phyloP scores from a whole-genome alignment of 768 basidiomycete genomes.

The Panaeolus papilionaceus region DNA sequence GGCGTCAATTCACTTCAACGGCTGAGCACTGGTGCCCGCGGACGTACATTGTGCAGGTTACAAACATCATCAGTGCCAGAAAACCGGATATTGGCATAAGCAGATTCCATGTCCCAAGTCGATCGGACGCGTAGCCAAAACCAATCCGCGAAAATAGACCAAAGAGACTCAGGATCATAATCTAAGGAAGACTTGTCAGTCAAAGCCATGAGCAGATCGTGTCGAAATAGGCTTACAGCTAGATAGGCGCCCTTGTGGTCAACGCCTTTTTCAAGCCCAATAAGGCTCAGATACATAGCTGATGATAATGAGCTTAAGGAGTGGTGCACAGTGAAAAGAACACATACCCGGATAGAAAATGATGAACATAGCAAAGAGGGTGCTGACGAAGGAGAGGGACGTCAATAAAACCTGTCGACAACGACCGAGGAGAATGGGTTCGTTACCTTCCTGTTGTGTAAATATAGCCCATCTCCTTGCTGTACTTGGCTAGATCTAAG shows the following conservation, averaged over 20 bases:
- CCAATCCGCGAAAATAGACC: constrained; percentile 42
- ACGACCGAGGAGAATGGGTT: constrained; percentile 5
- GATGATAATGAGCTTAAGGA: constrained; percentile 1
- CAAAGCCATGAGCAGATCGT: constrained; percentile 18
- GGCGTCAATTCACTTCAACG: constrained; percentile 7
- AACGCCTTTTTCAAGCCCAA: constrained; percentile 49
- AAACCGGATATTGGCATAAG: constrained; percentile 40
- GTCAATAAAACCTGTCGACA: constrained; percentile 22
- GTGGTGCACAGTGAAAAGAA: not conserved
- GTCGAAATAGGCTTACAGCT: constrained; percentile 40
- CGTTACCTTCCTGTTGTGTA: constrained; percentile 35
- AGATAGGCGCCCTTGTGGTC: constrained; percentile 51
- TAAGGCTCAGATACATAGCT: constrained; percentile 57
- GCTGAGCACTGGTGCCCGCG: not conserved
- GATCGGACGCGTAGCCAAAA: constrained; percentile 43
- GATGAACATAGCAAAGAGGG: constrained; percentile 27
- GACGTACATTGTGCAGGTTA: constrained; percentile 42
- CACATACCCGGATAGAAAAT: constrained; percentile 46
- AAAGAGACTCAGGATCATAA: constrained; percentile 43
- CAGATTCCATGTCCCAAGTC: constrained; percentile 43
- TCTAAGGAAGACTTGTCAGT: constrained; percentile 29
- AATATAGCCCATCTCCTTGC: constrained; percentile 37
- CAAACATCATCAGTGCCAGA: constrained; percentile 48
- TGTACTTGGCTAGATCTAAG: constrained; percentile 37
- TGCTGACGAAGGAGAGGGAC: constrained; percentile 17